phyloP scores from a whole-genome alignment of 345 rosid species.

The sweet orange (Citrus sinensis) region DNA sequence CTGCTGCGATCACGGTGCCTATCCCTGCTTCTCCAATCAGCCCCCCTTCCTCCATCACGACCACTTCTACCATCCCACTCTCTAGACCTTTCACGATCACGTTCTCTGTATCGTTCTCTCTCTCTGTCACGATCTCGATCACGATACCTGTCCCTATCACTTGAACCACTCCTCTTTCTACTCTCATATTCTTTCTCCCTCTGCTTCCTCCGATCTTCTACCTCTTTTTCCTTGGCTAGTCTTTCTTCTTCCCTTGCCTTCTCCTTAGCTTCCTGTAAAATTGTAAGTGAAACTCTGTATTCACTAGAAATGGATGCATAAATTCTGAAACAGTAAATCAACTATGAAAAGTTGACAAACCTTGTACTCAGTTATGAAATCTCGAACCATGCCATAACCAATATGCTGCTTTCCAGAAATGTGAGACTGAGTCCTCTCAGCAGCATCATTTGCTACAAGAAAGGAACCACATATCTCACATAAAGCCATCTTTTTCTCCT shows the following conservation, averaged over 20 bases:
- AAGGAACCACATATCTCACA: slow-evolving; percentile 99
- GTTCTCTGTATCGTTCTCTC: slow-evolving; percentile 54
- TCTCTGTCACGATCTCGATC: slow-evolving; percentile 59
- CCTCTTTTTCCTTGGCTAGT: slow-evolving; percentile 76
- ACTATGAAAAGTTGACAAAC: slow-evolving; percentile 33
- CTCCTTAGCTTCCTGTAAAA: slow-evolving; percentile 74
- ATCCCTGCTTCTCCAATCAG: slow-evolving; percentile 61
- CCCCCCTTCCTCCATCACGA: slow-evolving; percentile 50
- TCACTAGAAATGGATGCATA: slow-evolving; percentile 1
- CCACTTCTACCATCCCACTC: slow-evolving; percentile 56
- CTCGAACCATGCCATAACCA: slow-evolving; percentile 97
- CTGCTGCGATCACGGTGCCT: slow-evolving; percentile 62
- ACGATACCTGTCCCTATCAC: slow-evolving; percentile 63
- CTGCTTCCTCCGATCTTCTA: slow-evolving; percentile 64
- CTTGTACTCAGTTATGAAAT: slow-evolving; percentile 74
- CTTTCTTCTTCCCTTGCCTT: slow-evolving; percentile 85
- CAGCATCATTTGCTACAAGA: slow-evolving; percentile 94
- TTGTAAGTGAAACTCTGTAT: slow-evolving; percentile 12
- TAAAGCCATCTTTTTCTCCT: slow-evolving; percentile 95
- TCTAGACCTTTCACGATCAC: slow-evolving; percentile 53
- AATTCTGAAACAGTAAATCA: slow-evolving; percentile 7
- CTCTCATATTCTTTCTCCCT: slow-evolving; percentile 71
- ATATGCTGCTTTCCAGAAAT: slow-evolving; percentile 95
- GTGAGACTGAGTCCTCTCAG: slow-evolving; percentile 97
- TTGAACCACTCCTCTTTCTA: slow-evolving; percentile 57